Evolutionary conservation across 192 early-diverging fungal genomes (phyloP).

Genomic region (Backusella mclennaniae): DNA sequence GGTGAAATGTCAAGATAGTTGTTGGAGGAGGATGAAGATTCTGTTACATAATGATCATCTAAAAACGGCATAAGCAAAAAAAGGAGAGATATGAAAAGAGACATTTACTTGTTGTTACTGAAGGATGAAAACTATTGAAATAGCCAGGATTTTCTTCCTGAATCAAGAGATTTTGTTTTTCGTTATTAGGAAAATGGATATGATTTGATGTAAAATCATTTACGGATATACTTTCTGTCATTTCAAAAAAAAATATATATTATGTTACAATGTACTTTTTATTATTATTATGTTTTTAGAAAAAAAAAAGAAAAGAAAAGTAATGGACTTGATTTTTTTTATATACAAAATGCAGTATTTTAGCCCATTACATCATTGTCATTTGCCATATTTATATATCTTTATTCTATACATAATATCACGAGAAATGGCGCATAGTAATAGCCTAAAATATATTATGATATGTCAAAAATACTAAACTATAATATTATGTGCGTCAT

Average conservation of each 20-base stretch:
- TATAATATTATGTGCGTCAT: not conserved
- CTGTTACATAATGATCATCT: not conserved
- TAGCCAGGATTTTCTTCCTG: not conserved
- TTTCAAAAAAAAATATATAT: not conserved
- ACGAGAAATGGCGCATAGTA: not conserved
- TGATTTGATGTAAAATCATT: not conserved
- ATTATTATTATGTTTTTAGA: not conserved
- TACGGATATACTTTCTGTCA: not conserved
- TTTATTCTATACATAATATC: not conserved
- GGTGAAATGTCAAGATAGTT: not conserved
- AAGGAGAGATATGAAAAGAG: too few relatives aligned
- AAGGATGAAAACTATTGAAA: not conserved
- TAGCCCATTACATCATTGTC: not conserved
- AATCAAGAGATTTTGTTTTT: not conserved
- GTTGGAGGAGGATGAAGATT: not conserved
- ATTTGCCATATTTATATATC: not conserved
- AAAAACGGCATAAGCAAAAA: not conserved
- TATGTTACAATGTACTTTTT: not conserved
- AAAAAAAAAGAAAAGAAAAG: not conserved
- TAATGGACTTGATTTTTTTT: not conserved
- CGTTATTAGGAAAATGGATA: not conserved
- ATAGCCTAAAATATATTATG: not conserved
- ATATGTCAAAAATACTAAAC: not conserved
- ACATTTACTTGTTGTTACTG: not conserved
- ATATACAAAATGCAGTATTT: not conserved